Base-by-base conservation (phyloP, 768 basidiomycete species). In the Gautieria morchelliformis region DNA sequence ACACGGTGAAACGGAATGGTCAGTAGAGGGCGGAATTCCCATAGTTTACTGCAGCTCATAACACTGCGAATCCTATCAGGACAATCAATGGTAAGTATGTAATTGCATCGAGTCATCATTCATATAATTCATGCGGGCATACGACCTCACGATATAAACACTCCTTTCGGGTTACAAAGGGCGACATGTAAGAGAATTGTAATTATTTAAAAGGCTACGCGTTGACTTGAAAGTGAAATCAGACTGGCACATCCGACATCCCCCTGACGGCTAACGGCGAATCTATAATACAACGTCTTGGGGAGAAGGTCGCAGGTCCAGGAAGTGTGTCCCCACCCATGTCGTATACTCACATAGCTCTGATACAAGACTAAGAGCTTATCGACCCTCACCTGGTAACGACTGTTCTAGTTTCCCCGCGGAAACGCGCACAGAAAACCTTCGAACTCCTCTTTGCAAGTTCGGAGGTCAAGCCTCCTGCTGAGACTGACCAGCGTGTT, bases 201-300 rank as follows among this genome's bases (percentile, higher is more conserved):
- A 27, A 10, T 49, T 20, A 30, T 4, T n/a, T 15, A 17, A 8
- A 27, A 33, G n/a, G 2, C 45, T 48, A 20, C 35, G 14, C 24
- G 33, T 9, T 19, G n/a, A 27, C 19, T 47, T 24, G n/a, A 24
- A 7, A 37, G 35, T 10, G 35, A 37, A n/a, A n/a, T 44, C 59
- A 75, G 73, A 75, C 74, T 17, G 75, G 75, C 33, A 65, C 64
- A 11, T 65, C 70, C 33, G 75, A 76, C 59, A 73, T 77, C 52
- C 75, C 75, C 3, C 62, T 77, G 45, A 76, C 75, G 3, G 64
- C 60, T 15, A 68, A 74, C 52, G 76, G 75, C 4, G 72, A 72
- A 46, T 61, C 69, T 46, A 68, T 70, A 27, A 70, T 76, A 59
- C 63, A 65, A 22, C 64, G 63, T 46, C 68, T 73, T 58, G 70